Evolutionary conservation across 2,329 filamentous ascomycete species (phyloP).

Genomic region (Didymella glomerata): DNA sequence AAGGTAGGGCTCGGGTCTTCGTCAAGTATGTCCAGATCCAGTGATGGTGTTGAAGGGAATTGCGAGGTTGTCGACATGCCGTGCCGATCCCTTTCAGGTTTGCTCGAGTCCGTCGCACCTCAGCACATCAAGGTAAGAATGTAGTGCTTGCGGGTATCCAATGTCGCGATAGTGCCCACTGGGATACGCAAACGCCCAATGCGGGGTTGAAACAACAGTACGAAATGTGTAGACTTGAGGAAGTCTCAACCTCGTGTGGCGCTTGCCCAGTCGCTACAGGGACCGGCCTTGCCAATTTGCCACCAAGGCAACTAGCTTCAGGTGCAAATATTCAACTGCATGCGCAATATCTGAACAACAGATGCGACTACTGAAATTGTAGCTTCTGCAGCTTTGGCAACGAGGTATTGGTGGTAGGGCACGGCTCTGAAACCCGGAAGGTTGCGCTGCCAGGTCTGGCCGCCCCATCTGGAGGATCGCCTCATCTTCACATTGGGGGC

Average conservation of each 20-base stretch:
- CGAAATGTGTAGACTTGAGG: not conserved
- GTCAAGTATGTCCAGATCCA: conserved; percentile 38
- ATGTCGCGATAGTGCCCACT: not conserved
- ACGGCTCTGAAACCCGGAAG: not conserved
- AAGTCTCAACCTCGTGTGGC: conserved; percentile 4
- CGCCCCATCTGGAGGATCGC: not conserved
- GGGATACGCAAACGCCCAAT: not conserved
- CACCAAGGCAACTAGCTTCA: conserved; percentile 2
- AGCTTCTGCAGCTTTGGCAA: not conserved
- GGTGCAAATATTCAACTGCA: not conserved
- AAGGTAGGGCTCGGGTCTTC: conserved; percentile 35
- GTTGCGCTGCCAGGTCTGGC: not conserved
- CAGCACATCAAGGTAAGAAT: not conserved
- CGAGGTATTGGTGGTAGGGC: not conserved
- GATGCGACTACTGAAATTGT: not conserved
- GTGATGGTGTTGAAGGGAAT: conserved; percentile 3
- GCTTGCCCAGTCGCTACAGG: conserved; percentile 1
- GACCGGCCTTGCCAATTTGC: conserved; percentile 8
- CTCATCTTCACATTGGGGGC: not conserved
- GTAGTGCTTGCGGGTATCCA: not conserved
- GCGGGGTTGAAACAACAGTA: not conserved
- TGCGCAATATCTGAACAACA: not conserved
- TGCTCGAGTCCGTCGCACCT: not conserved
- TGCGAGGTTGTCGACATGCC: conserved; percentile 7
- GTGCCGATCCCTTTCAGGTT: not conserved